Evolutionary conservation across 2,329 filamentous ascomycete genomes (phyloP).

Genomic region (Aspergillus calidoustus): DNA sequence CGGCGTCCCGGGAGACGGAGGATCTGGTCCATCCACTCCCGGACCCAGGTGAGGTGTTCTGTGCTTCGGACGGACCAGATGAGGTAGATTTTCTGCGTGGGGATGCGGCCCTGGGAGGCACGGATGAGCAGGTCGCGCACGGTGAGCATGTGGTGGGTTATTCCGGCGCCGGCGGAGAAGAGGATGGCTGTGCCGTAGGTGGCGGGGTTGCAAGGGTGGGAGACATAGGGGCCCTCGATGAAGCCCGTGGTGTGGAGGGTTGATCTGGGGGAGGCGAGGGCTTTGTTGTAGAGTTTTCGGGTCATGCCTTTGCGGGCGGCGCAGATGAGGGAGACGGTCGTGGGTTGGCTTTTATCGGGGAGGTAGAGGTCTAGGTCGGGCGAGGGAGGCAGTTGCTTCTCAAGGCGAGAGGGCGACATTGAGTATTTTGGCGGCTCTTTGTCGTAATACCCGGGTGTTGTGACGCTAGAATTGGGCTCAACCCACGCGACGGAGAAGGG

Average conservation of each 20-base stretch:
- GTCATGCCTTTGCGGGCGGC: constrained; percentile 68
- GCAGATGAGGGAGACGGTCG: constrained; percentile 61
- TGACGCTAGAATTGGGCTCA: constrained; percentile 38
- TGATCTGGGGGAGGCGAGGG: constrained; percentile 53
- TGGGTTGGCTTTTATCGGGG: constrained; percentile 32
- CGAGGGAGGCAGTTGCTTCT: constrained; percentile 35
- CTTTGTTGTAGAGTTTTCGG: constrained; percentile 61
- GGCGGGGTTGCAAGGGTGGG: constrained; percentile 59
- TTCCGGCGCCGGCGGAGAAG: constrained; percentile 69
- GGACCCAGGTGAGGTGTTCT: constrained; percentile 67
- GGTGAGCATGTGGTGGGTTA: constrained; percentile 68
- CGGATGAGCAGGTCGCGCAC: constrained; percentile 62
- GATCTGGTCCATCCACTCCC: constrained; percentile 68
- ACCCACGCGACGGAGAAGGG: constrained; percentile 55
- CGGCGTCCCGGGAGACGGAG: constrained; percentile 62
- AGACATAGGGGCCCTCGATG: constrained; percentile 68
- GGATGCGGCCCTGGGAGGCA: constrained; percentile 56
- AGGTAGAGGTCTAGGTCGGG: constrained; percentile 30
- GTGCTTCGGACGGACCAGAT: constrained; percentile 66
- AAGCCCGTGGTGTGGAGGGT: constrained; percentile 59
- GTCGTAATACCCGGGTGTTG: constrained; percentile 26
- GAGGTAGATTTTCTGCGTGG: constrained; percentile 63
- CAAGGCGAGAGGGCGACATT: constrained; percentile 33
- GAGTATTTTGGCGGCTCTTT: neutral
- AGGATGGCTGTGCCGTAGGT: constrained; percentile 69